phyloP scores from a whole-genome alignment of 2,329 filamentous ascomycete genomes.

The Ophiostoma populinum region DNA sequence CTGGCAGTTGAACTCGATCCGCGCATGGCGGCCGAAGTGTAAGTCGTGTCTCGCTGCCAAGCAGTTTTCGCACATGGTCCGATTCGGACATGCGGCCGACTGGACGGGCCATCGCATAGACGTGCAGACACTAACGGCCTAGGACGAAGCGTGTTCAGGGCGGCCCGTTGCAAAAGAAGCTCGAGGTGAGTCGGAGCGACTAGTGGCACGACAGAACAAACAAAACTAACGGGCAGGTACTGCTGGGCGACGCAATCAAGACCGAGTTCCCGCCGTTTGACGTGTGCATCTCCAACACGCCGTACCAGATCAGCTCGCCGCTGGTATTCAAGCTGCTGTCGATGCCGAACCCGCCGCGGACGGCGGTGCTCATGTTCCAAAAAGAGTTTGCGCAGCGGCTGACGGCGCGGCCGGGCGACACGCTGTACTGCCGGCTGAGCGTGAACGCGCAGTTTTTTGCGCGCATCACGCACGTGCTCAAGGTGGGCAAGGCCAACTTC shows the following conservation, averaged over 20 bases:
- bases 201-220: too few relatives aligned
- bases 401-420: slow-evolving; percentile 73
- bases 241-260: slow-evolving; percentile 90
- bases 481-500: slow-evolving; percentile 84
- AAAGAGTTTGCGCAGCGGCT: slow-evolving; percentile 75
- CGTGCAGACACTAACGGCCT: background rate
- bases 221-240: too few relatives aligned
- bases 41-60: slow-evolving; percentile 39
- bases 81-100: background rate
- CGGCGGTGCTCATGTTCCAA: slow-evolving; percentile 63
- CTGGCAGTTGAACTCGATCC: slow-evolving; percentile 70
- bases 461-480: slow-evolving; percentile 56
- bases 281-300: slow-evolving; percentile 66
- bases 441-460: slow-evolving; percentile 89
- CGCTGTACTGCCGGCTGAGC: slow-evolving; percentile 75
- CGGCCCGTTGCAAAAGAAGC: slow-evolving; percentile 62
- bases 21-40: slow-evolving; percentile 83
- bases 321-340: slow-evolving; percentile 76
- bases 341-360: slow-evolving; percentile 63
- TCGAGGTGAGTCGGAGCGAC: slow-evolving; percentile 43
- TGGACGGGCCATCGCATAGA: background rate
- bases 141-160: slow-evolving; percentile 76
- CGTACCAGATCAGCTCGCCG: slow-evolving; percentile 71
- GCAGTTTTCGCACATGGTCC: too few relatives aligned
- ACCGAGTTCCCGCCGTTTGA: slow-evolving; percentile 45